Evolutionary conservation across 345 rosid genomes (phyloP).

Genomic region (Theobroma cacao): DNA sequence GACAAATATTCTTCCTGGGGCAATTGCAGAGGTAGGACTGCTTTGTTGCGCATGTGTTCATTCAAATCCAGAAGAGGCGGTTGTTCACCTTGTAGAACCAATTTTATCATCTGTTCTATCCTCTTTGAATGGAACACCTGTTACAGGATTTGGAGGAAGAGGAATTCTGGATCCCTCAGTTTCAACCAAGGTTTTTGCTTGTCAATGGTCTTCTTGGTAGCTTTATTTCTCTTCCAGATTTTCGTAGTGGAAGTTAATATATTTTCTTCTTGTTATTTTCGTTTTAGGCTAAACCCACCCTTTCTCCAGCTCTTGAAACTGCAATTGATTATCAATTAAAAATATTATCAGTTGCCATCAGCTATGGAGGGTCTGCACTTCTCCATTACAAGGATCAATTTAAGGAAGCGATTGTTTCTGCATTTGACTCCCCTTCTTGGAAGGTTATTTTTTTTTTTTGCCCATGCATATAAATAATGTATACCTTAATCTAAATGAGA

Average conservation of each 20-base stretch:
- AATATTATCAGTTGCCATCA: slow-evolving; percentile 83
- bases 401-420: slow-evolving; percentile 69
- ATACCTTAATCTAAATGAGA: not conserved
- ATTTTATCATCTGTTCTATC: slow-evolving; percentile 71
- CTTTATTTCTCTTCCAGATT: slow-evolving; percentile 17
- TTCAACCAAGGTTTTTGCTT: slow-evolving; percentile 61
- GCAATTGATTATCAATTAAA: slow-evolving; percentile 93
- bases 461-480: not conserved
- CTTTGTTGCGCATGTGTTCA: slow-evolving; percentile 99
- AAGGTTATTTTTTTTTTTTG: slow-evolving; percentile 49
- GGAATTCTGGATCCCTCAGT: slow-evolving; percentile 43
- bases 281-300: slow-evolving; percentile 59
- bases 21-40: slow-evolving; percentile 96
- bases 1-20: slow-evolving; percentile 97
- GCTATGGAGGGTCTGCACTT: slow-evolving; percentile 84
- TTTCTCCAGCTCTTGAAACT: slow-evolving; percentile 96
- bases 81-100: slow-evolving; percentile 79
- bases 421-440: slow-evolving; percentile 95
- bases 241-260: slow-evolving; percentile 14
- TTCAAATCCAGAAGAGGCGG: slow-evolving; percentile 92
- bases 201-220: slow-evolving; percentile 20
- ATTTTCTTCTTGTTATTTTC: slow-evolving; percentile 5
- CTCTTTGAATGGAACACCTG: slow-evolving; percentile 86
- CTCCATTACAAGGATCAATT: slow-evolving; percentile 70
- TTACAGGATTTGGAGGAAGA: slow-evolving; percentile 87